These are phyloP conservation scores for Ophiocordyceps sinensis DNA, from an alignment of 2,329 filamentous ascomycete genomes.

Conservation along the genomic window DNA sequence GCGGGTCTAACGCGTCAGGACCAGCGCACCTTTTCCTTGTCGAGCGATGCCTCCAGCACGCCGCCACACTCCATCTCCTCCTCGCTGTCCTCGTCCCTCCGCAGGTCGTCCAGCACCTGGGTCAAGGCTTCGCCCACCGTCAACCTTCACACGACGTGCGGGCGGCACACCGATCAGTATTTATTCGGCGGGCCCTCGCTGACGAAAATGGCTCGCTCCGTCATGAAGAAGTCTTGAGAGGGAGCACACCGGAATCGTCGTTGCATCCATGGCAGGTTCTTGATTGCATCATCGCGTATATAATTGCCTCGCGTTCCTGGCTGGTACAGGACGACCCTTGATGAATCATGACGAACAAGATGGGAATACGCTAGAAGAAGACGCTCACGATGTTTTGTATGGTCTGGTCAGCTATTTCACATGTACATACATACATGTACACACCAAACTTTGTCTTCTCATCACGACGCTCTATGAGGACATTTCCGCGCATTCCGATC, in stretches of 20 bases:
- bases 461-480: too few relatives aligned
- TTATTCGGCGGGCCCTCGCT: conserved; percentile 35
- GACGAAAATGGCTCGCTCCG: conserved; percentile 25
- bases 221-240: conserved; percentile 19
- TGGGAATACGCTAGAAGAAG: too few relatives aligned
- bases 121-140: conserved; percentile 24
- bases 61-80: conserved; percentile 5
- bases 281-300: conserved; percentile 2
- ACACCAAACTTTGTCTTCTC: too few relatives aligned
- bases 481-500: too few relatives aligned
- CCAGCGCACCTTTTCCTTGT: conserved; percentile 15
- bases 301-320: conserved; percentile 10
- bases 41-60: conserved; percentile 12
- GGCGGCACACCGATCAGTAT: conserved; percentile 38
- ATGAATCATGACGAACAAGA: conserved; percentile 1
- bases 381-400: too few relatives aligned
- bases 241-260: too few relatives aligned
- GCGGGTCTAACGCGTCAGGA: conserved; percentile 8
- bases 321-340: conserved; percentile 11
- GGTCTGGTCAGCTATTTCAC: too few relatives aligned
- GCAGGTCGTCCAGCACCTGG: conserved; percentile 17
- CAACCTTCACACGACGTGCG: conserved; percentile 40
- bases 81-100: conserved; percentile 10
- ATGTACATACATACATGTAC: too few relatives aligned
- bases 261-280: not conserved